Base-by-base conservation (phyloP, 108 stramenopile species). In the Discostella pseudostelligera region DNA sequence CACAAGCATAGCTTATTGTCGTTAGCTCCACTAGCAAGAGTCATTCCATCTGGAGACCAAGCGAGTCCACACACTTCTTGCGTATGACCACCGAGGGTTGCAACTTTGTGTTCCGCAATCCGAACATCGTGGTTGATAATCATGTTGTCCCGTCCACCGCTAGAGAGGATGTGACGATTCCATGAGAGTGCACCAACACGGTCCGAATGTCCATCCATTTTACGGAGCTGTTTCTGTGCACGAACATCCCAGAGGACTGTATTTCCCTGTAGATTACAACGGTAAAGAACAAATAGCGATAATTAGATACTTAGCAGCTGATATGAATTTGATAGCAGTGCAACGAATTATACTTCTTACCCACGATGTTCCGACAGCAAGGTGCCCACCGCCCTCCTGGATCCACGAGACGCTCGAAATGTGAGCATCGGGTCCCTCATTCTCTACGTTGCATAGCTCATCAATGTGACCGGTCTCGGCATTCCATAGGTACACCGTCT, bases 401-500 rank as follows among this genome's bases (percentile, higher is more conserved):
- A 87, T 87, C 95, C 96, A 99, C 8, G 85, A 80, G 16, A 99
- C 97, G 54, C 92, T 94, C n/a, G 98, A 97, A 37, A 99, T 90
- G 79, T 95, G 96, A 77, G 98, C 95, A 40, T 88, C 90, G 19
- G 79, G 83, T 56, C 87, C 92, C 7, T 70, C 75, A 46, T 35
- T 70, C 51, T 88, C 87, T 9, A 93, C 67, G 8, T 87, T 87
- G 56, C 89, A 78, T 43, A 99, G 79, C 74, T 98, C 96, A 13
- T 94, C 82, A 64, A 98, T 99, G 37, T 82, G 82, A 19, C 99
- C 99, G 40, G 95, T 91, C 17, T 76, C 73, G 6, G 99, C 98
- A 69, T 99, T 93, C 99, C 99, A 99, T 19, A 99, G 83, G 76
- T 99, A 99, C 2, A 99, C 96, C 36, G 93, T 92, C 73, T 96